These are phyloP conservation scores for Saccharomyces hybrid DNA, from an alignment of 1,139 yeast species.

Conservation along the genomic window DNA sequence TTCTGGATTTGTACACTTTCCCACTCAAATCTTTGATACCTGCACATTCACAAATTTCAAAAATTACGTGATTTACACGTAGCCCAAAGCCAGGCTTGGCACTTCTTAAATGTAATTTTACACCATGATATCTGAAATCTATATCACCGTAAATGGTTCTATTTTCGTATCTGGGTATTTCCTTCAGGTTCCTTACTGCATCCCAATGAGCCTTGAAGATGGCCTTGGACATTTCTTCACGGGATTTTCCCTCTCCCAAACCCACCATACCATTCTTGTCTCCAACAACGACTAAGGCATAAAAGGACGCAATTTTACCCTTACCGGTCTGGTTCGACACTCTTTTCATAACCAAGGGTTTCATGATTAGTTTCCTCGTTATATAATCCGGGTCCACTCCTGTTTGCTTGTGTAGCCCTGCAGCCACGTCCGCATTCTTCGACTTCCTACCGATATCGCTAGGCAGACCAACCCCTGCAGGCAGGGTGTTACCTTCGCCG, in stretches of 20 bases:
- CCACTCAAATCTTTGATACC: constrained; percentile 94
- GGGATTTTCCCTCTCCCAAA: constrained; percentile 89
- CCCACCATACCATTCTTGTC: constrained; percentile 93
- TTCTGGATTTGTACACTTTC: constrained; percentile 85
- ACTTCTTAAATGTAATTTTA: constrained; percentile 69
- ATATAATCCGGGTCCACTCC: constrained; percentile 68
- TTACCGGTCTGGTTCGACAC: constrained; percentile 91
- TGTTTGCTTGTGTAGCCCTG: constrained; percentile 58
- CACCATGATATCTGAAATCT: constrained; percentile 81
- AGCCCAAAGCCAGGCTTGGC: constrained; percentile 95
- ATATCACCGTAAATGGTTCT: constrained; percentile 87
- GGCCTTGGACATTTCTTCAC: constrained; percentile 72
- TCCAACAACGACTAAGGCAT: constrained; percentile 85
- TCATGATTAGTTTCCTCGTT: constrained; percentile 48
- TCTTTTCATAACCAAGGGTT: constrained; percentile 65
- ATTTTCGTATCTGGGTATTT: constrained; percentile 81
- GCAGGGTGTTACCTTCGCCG: constrained; percentile 29
- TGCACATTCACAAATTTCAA: constrained; percentile 87
- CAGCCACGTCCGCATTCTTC: constrained; percentile 38
- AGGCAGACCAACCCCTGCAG: constrained; percentile 35
- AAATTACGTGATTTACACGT: constrained; percentile 84
- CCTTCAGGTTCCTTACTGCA: constrained; percentile 78
- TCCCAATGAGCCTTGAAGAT: constrained; percentile 86
- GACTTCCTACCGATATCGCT: constrained; percentile 16
- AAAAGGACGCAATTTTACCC: constrained; percentile 84